A percentile compares a stretch with the other conserved stretches of the same genome.
Evolutionary conservation across 306 rosid species (phyloP).

Genomic region (Lathyrus tuberosus): DNA sequence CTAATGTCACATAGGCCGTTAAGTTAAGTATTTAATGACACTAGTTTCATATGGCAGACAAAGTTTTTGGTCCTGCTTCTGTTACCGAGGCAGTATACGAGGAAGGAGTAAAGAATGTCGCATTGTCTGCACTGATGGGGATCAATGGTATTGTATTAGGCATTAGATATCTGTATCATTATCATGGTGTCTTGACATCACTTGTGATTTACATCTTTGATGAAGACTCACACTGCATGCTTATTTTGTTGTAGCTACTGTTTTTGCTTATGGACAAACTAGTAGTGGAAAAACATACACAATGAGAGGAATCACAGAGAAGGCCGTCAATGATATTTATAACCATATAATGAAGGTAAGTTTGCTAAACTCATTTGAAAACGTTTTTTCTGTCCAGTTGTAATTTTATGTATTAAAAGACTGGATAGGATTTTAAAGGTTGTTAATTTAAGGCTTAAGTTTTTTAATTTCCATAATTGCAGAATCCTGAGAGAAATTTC

Average conservation of each 20-base stretch:
- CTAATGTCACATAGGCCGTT: not conserved
- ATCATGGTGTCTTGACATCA: not conserved
- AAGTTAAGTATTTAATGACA: constrained; percentile 21
- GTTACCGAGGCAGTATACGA: constrained; percentile 84
- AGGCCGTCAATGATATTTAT: constrained; percentile 92
- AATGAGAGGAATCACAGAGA: constrained; percentile 99
- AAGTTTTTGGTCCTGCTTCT: constrained; percentile 78
- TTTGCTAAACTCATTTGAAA: constrained; percentile 21
- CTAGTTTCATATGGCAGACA: constrained; percentile 58
- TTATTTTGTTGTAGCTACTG: constrained; percentile 68
- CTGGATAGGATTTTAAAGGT: constrained; percentile 8
- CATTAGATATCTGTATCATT: constrained; percentile 2
- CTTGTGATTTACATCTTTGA: not conserved
- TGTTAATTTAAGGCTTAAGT: constrained; percentile 20
- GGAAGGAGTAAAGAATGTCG: constrained; percentile 94
- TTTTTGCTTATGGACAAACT: constrained; percentile 98
- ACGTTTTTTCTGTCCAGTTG: constrained; percentile 25
- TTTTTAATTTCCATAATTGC: constrained; percentile 41
- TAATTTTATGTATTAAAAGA: not conserved
- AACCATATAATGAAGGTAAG: constrained; percentile 84
- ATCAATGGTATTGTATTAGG: constrained; percentile 70
- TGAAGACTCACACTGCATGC: constrained; percentile 1
- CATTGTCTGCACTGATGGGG: constrained; percentile 92
- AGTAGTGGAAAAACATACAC: constrained; percentile 99
- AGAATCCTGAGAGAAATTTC: constrained; percentile 94